Evolutionary conservation across 2,329 filamentous ascomycete genomes (phyloP), one percentile per base, ranked within the genome.

Genomic region (Colletotrichum eremochloae): DNA sequence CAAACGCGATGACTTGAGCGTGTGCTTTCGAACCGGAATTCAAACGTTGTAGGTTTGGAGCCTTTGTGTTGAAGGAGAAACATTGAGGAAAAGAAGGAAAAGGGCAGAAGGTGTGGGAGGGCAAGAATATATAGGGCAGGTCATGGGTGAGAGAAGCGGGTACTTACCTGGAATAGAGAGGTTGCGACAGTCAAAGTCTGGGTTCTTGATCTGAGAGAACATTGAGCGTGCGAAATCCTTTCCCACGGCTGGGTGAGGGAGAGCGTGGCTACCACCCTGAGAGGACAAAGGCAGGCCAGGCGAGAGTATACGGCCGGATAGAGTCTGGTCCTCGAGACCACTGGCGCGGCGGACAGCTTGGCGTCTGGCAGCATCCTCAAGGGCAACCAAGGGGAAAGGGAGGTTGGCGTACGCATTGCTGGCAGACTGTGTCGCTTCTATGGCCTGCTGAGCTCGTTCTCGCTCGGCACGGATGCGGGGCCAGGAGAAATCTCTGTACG

Each of bases 301-400:
- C 1, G 61, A 70, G 31, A 60, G 18, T 5, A 70, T 55, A 5
- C 67, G 55, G 29, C 74, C 74, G 9, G 72, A 69, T 20, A 72
- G 62, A 29, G 72, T 72, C 42, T 75, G 74, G n/a, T 75, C 74
- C 40, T 75, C 74, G 3, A 75, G 53, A 48, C 74, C 74, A 50
- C 74, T 75, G 8, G 68, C 72, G 4, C 74, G 72, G 24, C 72
- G 72, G 20, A 72, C 46, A 20, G 60, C 68, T 50, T 75, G 74
- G 15, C 61, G 61, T 38, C 50, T 64, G 55, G 64, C 61, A 6
- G 74, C 74, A 36, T 74, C 72, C 31, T 72, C 50, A 9, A 67
- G 65, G 33, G 56, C 20, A 14, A 75, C 55, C 58, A 75, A 29
- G 48, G 64, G 61, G 36, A 72, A 74, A 0, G 68, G 68, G 1